Conservation (phyloP, 1,284 basidiomycete genomes). For the Microbotryum silenes-acaulis region DNA sequence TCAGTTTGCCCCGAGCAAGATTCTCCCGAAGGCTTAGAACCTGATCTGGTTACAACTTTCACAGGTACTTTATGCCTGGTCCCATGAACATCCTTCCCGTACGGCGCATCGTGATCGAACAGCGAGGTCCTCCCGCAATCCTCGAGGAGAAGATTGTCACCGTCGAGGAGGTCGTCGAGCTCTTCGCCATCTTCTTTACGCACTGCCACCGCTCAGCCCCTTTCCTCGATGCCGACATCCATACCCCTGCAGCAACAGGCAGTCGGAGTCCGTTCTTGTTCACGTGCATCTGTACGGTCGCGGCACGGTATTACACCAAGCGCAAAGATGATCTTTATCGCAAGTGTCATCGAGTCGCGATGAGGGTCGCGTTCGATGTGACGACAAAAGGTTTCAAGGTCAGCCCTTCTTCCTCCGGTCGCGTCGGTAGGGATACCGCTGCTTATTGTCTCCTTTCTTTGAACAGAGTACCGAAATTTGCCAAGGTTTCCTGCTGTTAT, state of each 20-base stretch:
- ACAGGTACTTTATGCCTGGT: not conserved
- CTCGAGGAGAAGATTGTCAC: constrained; percentile 42
- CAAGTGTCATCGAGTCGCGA: constrained; percentile 70
- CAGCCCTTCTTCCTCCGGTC: too few species aligned
- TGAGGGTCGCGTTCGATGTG: constrained; percentile 85
- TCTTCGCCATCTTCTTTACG: constrained; percentile 78
- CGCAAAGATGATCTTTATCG: constrained; percentile 71
- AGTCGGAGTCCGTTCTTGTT: constrained; percentile 85
- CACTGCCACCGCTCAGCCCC: constrained; percentile 43
- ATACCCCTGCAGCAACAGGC: constrained; percentile 83
- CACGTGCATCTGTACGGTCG: constrained; percentile 85
- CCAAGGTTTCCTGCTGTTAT: constrained; percentile 42
- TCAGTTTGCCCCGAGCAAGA: not conserved
- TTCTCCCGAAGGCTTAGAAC: not conserved
- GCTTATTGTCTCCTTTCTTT: too few species aligned
- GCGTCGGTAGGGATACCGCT: too few species aligned
- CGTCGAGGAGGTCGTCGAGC: constrained; percentile 48
- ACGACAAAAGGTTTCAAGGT: constrained; percentile 30
- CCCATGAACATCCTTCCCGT: constrained; percentile 57
- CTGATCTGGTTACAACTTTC: not conserved
- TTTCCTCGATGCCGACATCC: constrained; percentile 73
- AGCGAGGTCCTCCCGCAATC: constrained; percentile 45
- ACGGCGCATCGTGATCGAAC: constrained; percentile 77
- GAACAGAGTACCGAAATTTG: constrained; percentile 66
- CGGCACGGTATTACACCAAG: constrained; percentile 77